Evolutionary conservation across 2,329 filamentous ascomycete genomes (phyloP).

Genomic region (Claviceps pazoutovae): DNA sequence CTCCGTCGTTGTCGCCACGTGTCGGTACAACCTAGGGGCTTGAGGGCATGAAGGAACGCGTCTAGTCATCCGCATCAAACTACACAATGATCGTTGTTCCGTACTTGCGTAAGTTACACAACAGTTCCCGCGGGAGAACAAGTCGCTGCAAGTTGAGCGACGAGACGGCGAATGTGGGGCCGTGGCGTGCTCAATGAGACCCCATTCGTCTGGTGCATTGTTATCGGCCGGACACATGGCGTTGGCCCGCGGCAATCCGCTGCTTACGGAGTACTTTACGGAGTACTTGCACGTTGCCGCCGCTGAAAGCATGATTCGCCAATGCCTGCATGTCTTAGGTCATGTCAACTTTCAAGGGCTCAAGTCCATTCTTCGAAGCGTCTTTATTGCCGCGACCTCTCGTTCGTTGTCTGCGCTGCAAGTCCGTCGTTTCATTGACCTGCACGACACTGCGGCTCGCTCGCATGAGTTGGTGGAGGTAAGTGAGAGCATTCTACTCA

Average conservation of each 20-base stretch:
- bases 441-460: neutral
- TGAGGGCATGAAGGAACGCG: no score
- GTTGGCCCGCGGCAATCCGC: neutral
- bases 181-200: no score
- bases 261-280: neutral
- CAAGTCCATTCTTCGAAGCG: neutral
- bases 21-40: no score
- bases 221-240: no score
- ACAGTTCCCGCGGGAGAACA: no score
- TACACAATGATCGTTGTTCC: no score
- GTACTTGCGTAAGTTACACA: no score
- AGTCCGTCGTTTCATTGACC: neutral
- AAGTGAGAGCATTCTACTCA: neutral
- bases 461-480: neutral
- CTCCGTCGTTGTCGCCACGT: no score
- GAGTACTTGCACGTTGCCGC: conserved; percentile 11
- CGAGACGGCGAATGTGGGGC: no score
- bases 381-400: neutral
- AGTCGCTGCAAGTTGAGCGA: no score
- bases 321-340: conserved; percentile 5
- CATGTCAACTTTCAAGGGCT: neutral
- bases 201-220: no score
- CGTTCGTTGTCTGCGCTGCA: neutral
- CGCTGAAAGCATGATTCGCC: conserved; percentile 13
- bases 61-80: no score